A percentile compares a stretch with the other conserved stretches of the same genome.
phyloP scores from a whole-genome alignment of 495 filamentous ascomycete genomes.

The Penicillium nucicola region DNA sequence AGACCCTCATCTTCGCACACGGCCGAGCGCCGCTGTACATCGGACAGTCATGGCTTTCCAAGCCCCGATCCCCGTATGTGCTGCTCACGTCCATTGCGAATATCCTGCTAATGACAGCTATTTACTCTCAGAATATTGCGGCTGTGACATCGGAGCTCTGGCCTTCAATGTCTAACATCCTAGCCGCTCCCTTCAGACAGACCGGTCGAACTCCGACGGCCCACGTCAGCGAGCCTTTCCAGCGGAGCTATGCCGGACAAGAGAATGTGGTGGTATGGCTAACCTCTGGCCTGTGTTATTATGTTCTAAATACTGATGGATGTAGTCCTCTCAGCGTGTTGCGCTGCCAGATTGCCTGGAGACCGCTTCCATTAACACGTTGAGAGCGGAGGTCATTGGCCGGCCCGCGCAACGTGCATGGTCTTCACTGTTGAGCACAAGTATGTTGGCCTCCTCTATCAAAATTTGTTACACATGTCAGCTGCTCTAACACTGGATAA shows the following conservation, averaged over 20 bases:
- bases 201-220: conserved; percentile 15
- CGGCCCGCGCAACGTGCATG: conserved; percentile 16
- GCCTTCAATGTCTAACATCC: conserved; percentile 42
- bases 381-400: conserved; percentile 17
- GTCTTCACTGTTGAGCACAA: conserved; percentile 16
- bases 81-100: background rate
- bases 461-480: background rate
- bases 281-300: background rate
- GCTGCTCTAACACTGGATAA: background rate
- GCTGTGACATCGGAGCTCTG: conserved; percentile 41
- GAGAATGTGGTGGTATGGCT: conserved; percentile 19
- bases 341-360: conserved; percentile 30
- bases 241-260: conserved; percentile 12
- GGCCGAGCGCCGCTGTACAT: conserved; percentile 41
- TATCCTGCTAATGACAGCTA: conserved; percentile 11
- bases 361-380: conserved; percentile 23
- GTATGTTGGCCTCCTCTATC: conserved; percentile 5
- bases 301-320: conserved; percentile 2
- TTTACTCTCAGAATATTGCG: conserved; percentile 30
- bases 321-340: conserved; percentile 6
- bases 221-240: conserved; percentile 17
- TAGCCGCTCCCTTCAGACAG: conserved; percentile 35
- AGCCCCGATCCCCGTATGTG: conserved; percentile 38
- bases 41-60: conserved; percentile 50
- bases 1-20: conserved; percentile 20